Conservation (phyloP, 164 flowering plant genomes). For the Chloranthus sessilifolius region DNA sequence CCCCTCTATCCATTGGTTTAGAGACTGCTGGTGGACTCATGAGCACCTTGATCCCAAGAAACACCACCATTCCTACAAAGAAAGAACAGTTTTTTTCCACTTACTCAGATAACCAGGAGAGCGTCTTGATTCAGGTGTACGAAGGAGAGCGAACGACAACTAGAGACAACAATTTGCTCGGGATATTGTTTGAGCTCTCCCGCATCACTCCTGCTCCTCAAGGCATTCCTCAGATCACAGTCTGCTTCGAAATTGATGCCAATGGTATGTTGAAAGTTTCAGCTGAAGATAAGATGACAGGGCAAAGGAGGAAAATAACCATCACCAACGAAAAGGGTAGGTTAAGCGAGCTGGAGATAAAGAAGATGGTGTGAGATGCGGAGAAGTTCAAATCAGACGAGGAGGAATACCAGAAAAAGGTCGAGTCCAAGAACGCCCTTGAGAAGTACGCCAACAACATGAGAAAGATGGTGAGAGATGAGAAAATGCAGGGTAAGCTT, state of each 20-base stretch:
- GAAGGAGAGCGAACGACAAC: constrained; percentile 25
- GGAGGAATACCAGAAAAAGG: constrained; percentile 25
- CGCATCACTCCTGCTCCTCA: constrained; percentile 22
- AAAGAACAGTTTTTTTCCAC: constrained; percentile 26
- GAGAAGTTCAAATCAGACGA: constrained; percentile 22
- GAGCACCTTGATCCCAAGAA: no score
- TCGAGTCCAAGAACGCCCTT: constrained; percentile 14
- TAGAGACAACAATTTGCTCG: constrained; percentile 17
- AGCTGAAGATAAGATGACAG: constrained; percentile 23
- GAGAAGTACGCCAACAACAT: constrained; percentile 18
- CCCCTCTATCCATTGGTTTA: constrained; percentile 19
- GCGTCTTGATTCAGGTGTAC: constrained; percentile 24
- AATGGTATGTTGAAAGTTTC: constrained; percentile 21
- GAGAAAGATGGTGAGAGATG: constrained; percentile 21
- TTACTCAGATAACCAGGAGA: constrained; percentile 23
- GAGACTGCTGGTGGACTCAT: constrained; percentile 25
- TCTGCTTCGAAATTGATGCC: no score
- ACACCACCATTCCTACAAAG: no score
- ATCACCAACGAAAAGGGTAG: constrained; percentile 26
- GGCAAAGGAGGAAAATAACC: constrained; percentile 23
- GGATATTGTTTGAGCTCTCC: constrained; percentile 16
- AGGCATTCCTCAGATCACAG: no score
- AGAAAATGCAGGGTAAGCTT: constrained; percentile 13
- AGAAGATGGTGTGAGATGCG: constrained; percentile 24
- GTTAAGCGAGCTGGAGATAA: constrained; percentile 24